Conservation (phyloP, 345 rosid species). For the Adansonia digitata region DNA sequence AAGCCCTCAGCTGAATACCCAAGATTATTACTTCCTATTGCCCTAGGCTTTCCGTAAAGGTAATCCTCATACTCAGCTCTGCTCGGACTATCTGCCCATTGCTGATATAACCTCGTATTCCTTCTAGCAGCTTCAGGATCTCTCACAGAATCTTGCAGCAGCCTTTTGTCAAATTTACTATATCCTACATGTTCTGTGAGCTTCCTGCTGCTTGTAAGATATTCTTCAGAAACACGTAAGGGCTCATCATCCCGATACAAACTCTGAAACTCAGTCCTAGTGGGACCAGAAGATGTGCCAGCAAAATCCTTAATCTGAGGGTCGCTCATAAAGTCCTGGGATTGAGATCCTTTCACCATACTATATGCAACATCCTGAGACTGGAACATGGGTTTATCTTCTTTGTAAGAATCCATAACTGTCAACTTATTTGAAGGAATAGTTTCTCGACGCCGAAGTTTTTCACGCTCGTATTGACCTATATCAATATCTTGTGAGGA, state of each 20-base stretch:
- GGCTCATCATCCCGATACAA: slow-evolving; percentile 31
- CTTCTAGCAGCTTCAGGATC: slow-evolving; percentile 26
- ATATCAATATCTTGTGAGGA: slow-evolving; percentile 22
- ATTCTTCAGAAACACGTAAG: slow-evolving; percentile 30
- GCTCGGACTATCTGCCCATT: slow-evolving; percentile 22
- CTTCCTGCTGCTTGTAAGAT: slow-evolving; percentile 28
- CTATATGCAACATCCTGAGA: slow-evolving; percentile 32
- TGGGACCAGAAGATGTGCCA: slow-evolving; percentile 32
- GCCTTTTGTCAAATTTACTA: slow-evolving; percentile 25
- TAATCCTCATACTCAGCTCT: slow-evolving; percentile 34
- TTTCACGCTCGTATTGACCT: slow-evolving; percentile 27
- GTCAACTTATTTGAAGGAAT: slow-evolving; percentile 25
- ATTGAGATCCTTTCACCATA: slow-evolving; percentile 23
- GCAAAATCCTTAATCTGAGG: slow-evolving; percentile 26
- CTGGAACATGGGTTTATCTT: slow-evolving; percentile 26
- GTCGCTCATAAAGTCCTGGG: slow-evolving; percentile 27
- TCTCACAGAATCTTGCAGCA: slow-evolving; percentile 25
- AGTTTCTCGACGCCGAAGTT: slow-evolving; percentile 29
- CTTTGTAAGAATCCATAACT: slow-evolving; percentile 28
- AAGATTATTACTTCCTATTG: slow-evolving; percentile 23
- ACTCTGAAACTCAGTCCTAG: slow-evolving; percentile 27
- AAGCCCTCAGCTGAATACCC: slow-evolving; percentile 30
- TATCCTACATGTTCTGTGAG: slow-evolving; percentile 27
- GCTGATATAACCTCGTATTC: slow-evolving; percentile 23
- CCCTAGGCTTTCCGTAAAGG: slow-evolving; percentile 26